Conservation (phyloP, 1,284 basidiomycete genomes). For the Rhodotorula sp. region DNA sequence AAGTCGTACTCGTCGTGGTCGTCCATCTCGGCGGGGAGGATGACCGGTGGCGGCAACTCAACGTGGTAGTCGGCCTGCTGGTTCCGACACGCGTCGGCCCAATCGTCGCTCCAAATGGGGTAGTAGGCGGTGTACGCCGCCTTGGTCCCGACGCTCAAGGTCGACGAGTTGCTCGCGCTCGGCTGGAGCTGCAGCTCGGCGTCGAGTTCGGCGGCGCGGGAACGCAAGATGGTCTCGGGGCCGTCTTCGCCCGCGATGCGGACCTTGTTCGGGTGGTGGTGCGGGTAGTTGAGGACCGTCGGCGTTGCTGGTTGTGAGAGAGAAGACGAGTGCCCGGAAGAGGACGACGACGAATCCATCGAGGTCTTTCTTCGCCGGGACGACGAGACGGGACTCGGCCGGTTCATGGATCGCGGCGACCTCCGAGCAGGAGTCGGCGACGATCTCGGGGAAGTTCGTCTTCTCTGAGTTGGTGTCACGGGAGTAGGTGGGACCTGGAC, state of each 20-base stretch:
- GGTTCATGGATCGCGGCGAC: constrained; percentile 7
- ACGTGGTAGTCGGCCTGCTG: constrained; percentile 28
- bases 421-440: background rate
- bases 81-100: constrained; percentile 30
- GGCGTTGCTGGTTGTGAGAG: constrained; percentile 33
- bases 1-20: constrained; percentile 15
- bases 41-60: constrained; percentile 27
- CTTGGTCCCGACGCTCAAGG: constrained; percentile 20
- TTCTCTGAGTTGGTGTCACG: constrained; percentile 27
- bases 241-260: constrained; percentile 27
- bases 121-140: constrained; percentile 39
- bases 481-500: constrained; percentile 32
- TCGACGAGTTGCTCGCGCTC: constrained; percentile 11
- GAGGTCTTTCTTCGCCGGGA: constrained; percentile 32
- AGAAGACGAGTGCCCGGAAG: constrained; percentile 29
- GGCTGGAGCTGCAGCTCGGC: constrained; percentile 11
- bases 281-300: constrained; percentile 14
- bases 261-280: constrained; percentile 16
- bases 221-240: background rate
- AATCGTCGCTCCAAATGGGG: constrained; percentile 37
- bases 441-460: constrained; percentile 14
- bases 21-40: constrained; percentile 27
- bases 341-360: constrained; percentile 35
- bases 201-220: constrained; percentile 2
- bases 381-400: background rate